These are phyloP conservation scores for Micractinium sp. DNA, from an alignment of 139 green algal species.

Conservation along the genomic window DNA sequence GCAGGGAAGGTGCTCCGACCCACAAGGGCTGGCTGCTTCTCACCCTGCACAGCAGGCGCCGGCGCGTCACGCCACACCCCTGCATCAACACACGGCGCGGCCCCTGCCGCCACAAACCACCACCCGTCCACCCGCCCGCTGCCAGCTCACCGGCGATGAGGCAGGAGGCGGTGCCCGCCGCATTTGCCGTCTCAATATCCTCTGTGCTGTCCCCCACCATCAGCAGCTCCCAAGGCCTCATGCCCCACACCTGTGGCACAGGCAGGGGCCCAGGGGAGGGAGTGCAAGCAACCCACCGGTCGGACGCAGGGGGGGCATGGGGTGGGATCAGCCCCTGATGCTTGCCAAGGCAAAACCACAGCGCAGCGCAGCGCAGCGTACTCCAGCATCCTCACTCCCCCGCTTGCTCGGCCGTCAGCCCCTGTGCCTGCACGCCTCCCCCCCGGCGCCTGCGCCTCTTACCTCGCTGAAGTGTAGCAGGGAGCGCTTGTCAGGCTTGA, in stretches of 20 bases:
- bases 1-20: no score
- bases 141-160: constrained; percentile 54
- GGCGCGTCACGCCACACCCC: neutral
- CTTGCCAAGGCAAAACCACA: no score
- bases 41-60: neutral
- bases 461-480: constrained; percentile 68
- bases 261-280: neutral
- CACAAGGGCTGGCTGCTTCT: neutral
- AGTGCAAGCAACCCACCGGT: neutral
- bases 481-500: constrained; percentile 78
- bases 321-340: neutral
- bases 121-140: no score
- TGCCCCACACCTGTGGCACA: constrained; percentile 48
- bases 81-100: neutral
- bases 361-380: no score
- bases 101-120: neutral
- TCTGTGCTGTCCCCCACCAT: constrained; percentile 78
- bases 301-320: neutral
- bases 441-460: neutral
- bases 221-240: constrained; percentile 59
- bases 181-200: constrained; percentile 68
- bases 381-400: neutral
- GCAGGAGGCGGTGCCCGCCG: constrained; percentile 73
- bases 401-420: no score
- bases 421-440: neutral